phyloP scores from a whole-genome alignment of 2,329 filamentous ascomycete genomes.

The Aspergillus spinulosporus region DNA sequence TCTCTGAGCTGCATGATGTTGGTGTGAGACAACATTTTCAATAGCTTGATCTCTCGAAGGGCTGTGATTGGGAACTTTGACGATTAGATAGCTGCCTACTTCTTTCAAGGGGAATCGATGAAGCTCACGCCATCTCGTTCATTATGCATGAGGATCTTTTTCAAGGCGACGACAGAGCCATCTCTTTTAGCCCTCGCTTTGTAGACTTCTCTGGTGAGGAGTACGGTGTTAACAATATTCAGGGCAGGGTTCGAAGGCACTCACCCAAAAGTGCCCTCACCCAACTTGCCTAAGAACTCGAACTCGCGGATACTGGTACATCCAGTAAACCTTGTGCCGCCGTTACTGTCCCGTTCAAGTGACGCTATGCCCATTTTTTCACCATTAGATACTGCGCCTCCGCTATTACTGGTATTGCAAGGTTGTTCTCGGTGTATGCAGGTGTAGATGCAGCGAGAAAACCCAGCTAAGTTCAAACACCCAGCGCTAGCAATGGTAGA shows the following conservation, averaged over 20 bases:
- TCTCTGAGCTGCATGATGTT: constrained; percentile 88
- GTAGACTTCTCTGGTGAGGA: constrained; percentile 71
- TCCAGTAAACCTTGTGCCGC: constrained; percentile 68
- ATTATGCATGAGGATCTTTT: constrained; percentile 99
- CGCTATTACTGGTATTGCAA: too few species aligned
- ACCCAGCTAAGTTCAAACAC: too few species aligned
- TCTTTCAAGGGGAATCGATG: neutral
- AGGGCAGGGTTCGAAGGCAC: constrained; percentile 27
- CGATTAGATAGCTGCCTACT: constrained; percentile 17
- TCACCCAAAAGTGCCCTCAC: constrained; percentile 92
- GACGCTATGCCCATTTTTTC: constrained; percentile 39
- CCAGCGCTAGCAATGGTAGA: too few species aligned
- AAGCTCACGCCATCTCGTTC: constrained; percentile 87
- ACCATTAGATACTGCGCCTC: neutral
- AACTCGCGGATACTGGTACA: constrained; percentile 63
- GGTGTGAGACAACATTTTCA: constrained; percentile 89
- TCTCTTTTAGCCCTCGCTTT: constrained; percentile 77
- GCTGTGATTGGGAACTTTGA: constrained; percentile 91
- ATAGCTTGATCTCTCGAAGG: constrained; percentile 92
- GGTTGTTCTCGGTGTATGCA: too few species aligned
- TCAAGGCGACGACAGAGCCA: constrained; percentile 77
- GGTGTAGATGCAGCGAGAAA: too few species aligned
- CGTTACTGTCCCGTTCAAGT: constrained; percentile 50
- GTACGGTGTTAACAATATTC: constrained; percentile 15
- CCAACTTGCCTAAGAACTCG: constrained; percentile 59